A percentile compares a stretch with the other conserved stretches of the same genome.
Conservation (phyloP, 1,284 basidiomycete species). For the Singerocomus inundabilis region DNA sequence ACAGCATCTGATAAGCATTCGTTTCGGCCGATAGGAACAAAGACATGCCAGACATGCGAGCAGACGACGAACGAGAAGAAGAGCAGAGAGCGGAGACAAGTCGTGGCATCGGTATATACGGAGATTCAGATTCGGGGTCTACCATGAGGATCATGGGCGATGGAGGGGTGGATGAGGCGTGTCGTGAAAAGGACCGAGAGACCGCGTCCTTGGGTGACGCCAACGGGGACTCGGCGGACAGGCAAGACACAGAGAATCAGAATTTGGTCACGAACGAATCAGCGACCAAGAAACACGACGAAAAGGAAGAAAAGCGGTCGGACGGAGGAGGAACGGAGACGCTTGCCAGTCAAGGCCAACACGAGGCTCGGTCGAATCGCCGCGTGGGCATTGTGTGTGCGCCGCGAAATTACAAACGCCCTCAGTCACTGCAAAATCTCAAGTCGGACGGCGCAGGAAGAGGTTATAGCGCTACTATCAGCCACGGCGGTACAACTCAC, state of each 20-base stretch:
- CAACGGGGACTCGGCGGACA: slow-evolving; percentile 13
- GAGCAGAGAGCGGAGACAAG: slow-evolving; percentile 1
- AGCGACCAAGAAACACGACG: background rate
- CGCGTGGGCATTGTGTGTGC: slow-evolving; percentile 31
- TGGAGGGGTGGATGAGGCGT: slow-evolving; percentile 24
- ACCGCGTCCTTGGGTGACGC: slow-evolving; percentile 23
- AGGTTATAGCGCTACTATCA: slow-evolving; percentile 16
- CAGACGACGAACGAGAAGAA: slow-evolving; percentile 1
- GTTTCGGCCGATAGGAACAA: slow-evolving; percentile 7
- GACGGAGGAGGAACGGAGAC: slow-evolving; percentile 24
- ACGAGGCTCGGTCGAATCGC: slow-evolving; percentile 30
- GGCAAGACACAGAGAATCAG: background rate
- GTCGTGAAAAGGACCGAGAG: slow-evolving; percentile 17
- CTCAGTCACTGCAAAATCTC: slow-evolving; percentile 31
- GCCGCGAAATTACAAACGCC: slow-evolving; percentile 34
- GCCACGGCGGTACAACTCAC: slow-evolving; percentile 7
- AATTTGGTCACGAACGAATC: slow-evolving; percentile 14
- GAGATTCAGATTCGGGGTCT: slow-evolving; percentile 22
- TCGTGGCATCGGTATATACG: slow-evolving; percentile 13
- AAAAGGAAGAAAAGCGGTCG: slow-evolving; percentile 2
- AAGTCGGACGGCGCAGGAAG: slow-evolving; percentile 12
- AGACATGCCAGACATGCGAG: slow-evolving; percentile 10
- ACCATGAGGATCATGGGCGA: slow-evolving; percentile 27
- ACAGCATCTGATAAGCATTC: slow-evolving; percentile 8
- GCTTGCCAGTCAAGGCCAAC: slow-evolving; percentile 22